Base-by-base conservation (phyloP, 1,139 yeast genomes). In the Suhomyces maxii region DNA sequence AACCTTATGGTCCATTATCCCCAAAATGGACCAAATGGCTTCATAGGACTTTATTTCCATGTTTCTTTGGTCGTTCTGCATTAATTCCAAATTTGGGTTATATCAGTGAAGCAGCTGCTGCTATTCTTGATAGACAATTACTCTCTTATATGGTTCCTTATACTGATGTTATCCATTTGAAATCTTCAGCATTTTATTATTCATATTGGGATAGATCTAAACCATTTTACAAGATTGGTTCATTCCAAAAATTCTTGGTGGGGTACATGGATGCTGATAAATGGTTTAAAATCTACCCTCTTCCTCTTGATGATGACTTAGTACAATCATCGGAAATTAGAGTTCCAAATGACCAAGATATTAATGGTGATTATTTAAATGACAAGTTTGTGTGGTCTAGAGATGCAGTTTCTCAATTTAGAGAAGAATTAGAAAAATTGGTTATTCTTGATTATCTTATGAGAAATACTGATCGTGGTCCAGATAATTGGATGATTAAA, bases 1-100 rank as follows among this genome's bases (percentile, higher is more conserved):
- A 86, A 54, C 93, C 91, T 0, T 86, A 86, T 58, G 93, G 91
- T 0, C 89, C 90, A 0, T 59, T 86, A 44, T 82, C 87, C 6
- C 91, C 91, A 0, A 86, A 86, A 60, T 84, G 91, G 90, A 80
- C 88, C 2, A 86, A 86, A 64, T 86, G 91, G 91, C 61, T 84
- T 8, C 91, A 86, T 59, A 65, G 91, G 50, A 86, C 85, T 30
- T 75, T 85, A 52, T 86, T 85, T 50, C 91, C 91, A 0, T 86
- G 90, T 57, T 85, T 83, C 58, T 86, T 86, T 64, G 91, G 93
- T 3, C 63, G 93, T 46, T 79, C 86, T 34, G 84, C 90, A 57
- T 65, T 86, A 47, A 84, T 86, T 26, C 89, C 89, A 0, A 86
- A 86, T 59, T 71, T 83, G 40, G 91, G 89, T 0, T 86, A 85